phyloP scores from a whole-genome alignment of 306 rosid species.

The Cajanus cajan region DNA sequence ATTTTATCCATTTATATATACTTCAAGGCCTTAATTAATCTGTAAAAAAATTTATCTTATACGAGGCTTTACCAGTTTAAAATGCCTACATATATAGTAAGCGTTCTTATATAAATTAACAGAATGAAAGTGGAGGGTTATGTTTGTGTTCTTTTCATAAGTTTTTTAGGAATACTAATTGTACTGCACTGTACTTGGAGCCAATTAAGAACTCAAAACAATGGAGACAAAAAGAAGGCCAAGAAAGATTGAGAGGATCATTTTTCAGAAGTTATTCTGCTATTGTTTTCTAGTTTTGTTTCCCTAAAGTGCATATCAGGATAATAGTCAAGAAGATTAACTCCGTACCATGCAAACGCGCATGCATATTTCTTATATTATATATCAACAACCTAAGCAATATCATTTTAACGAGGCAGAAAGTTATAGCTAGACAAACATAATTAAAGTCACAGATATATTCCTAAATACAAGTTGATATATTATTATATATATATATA shows the following conservation, averaged over 20 bases:
- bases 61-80: background rate
- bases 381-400: background rate
- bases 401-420: background rate
- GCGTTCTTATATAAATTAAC: background rate
- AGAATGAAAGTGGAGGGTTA: background rate
- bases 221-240: background rate
- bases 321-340: constrained; percentile 5
- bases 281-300: background rate
- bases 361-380: constrained; percentile 16
- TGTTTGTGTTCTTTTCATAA: background rate
- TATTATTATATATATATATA: constrained; percentile 11
- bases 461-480: constrained; percentile 34
- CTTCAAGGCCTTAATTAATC: constrained; percentile 12
- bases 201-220: background rate
- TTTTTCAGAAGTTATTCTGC: background rate
- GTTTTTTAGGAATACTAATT: background rate
- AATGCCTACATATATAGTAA: background rate
- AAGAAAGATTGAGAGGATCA: background rate
- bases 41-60: background rate
- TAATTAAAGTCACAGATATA: background rate
- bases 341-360: constrained; percentile 17
- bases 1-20: background rate
- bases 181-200: background rate
- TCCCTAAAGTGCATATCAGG: background rate
- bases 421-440: background rate